Percentiles rank a stretch among this genome's conserved stretches.
Conservation (phyloP, 768 basidiomycete genomes). For the Pleurotus ostreatus region DNA sequence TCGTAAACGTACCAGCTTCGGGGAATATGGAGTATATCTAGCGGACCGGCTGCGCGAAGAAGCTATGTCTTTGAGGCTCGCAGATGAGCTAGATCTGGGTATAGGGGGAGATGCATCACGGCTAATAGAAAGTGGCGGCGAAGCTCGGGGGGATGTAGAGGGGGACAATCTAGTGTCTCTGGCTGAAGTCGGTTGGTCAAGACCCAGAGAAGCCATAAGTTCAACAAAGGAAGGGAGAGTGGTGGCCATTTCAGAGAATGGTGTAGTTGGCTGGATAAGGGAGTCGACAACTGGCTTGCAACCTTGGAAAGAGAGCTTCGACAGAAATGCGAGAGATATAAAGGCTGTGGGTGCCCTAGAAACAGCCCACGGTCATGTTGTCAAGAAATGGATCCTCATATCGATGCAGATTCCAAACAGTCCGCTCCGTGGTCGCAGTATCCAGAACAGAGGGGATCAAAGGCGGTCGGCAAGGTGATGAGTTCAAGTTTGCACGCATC, state of each 20-base stretch:
- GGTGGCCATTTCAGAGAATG: slow-evolving; percentile 43
- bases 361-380: slow-evolving; percentile 57
- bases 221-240: slow-evolving; percentile 84
- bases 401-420: slow-evolving; percentile 24
- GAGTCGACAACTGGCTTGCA: slow-evolving; percentile 14
- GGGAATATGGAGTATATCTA: slow-evolving; percentile 50
- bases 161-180: slow-evolving; percentile 28
- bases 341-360: slow-evolving; percentile 35
- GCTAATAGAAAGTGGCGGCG: slow-evolving; percentile 36
- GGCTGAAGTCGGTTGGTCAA: slow-evolving; percentile 45
- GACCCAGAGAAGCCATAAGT: slow-evolving; percentile 80
- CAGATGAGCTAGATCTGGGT: slow-evolving; percentile 26
- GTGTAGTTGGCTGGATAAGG: slow-evolving; percentile 12
- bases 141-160: slow-evolving; percentile 38
- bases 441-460: slow-evolving; percentile 39
- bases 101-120: slow-evolving; percentile 42
- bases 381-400: slow-evolving; percentile 41
- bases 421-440: slow-evolving; percentile 34
- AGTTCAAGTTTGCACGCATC: slow-evolving; percentile 7
- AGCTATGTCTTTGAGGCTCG: slow-evolving; percentile 15
- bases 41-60: slow-evolving; percentile 13
- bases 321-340: not conserved
- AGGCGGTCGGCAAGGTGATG: slow-evolving; percentile 64
- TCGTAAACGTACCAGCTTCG: slow-evolving; percentile 20
- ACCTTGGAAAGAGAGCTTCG: slow-evolving; percentile 12